phyloP scores from a whole-genome alignment of 495 filamentous ascomycete genomes.

The Tuber magnatum region DNA sequence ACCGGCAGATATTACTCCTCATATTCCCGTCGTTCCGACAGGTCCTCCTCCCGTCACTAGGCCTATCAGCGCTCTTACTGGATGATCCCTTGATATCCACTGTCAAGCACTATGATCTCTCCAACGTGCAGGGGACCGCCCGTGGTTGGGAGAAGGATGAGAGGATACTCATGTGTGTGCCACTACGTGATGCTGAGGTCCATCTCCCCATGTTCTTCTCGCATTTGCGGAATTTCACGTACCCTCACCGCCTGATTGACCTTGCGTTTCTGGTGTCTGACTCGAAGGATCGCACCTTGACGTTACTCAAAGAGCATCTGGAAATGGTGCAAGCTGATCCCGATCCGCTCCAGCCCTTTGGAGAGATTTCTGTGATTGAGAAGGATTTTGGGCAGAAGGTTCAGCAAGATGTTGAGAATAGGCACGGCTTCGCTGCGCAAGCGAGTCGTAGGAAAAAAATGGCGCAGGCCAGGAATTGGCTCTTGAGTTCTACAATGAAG shows the following conservation, averaged over 20 bases:
- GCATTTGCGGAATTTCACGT: constrained; percentile 92
- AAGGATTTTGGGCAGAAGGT: constrained; percentile 99
- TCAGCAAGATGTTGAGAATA: constrained; percentile 93
- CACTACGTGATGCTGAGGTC: constrained; percentile 82
- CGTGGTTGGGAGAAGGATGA: constrained; percentile 93
- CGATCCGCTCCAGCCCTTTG: constrained; percentile 74
- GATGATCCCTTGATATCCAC: constrained; percentile 81
- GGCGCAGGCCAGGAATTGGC: constrained; percentile 97
- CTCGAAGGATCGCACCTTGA: constrained; percentile 86
- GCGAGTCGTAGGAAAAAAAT: constrained; percentile 89
- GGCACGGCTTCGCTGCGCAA: constrained; percentile 96
- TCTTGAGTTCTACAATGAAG: constrained; percentile 84
- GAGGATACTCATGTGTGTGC: constrained; percentile 89
- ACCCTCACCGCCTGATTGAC: constrained; percentile 93
- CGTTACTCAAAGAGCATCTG: constrained; percentile 63
- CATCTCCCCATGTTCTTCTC: constrained; percentile 98
- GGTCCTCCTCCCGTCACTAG: constrained; percentile 59
- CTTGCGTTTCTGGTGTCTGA: constrained; percentile 96
- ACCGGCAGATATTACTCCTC: constrained; percentile 54
- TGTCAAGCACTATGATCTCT: constrained; percentile 92
- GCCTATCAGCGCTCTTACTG: constrained; percentile 65
- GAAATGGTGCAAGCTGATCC: constrained; percentile 70
- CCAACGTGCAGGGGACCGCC: constrained; percentile 77
- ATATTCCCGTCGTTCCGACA: constrained; percentile 60
- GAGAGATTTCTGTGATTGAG: constrained; percentile 94